A percentile compares a stretch with the other conserved stretches of the same genome.
phyloP scores from a whole-genome alignment of 257 asterid genomes.

The Eustoma russellianum region DNA sequence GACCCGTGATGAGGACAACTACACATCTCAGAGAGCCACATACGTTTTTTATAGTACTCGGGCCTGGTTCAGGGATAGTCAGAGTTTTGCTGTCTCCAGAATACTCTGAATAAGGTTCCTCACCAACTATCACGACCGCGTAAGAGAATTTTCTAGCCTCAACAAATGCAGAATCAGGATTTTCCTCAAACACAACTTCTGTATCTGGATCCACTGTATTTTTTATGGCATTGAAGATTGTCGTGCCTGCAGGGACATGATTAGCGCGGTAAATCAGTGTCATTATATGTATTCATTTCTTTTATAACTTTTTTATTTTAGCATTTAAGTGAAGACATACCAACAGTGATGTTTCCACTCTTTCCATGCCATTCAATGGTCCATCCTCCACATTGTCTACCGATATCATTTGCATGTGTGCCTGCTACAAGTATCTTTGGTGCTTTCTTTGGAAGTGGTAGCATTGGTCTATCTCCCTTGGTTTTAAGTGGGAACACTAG shows the following conservation, averaged over 20 bases:
- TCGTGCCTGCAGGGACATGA: slow-evolving; percentile 27
- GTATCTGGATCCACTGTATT: slow-evolving; percentile 27
- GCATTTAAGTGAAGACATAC: slow-evolving; percentile 9
- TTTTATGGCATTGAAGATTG: slow-evolving; percentile 31
- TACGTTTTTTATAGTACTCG: slow-evolving; percentile 21
- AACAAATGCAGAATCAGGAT: slow-evolving; percentile 23
- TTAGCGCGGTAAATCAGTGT: not conserved
- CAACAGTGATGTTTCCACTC: slow-evolving; percentile 32
- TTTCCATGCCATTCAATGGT: slow-evolving; percentile 44
- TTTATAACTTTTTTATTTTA: not conserved
- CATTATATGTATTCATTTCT: not conserved
- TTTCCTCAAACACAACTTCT: slow-evolving; percentile 27
- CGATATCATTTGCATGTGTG: slow-evolving; percentile 45
- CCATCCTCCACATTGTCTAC: slow-evolving; percentile 73
- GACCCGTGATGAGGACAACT: slow-evolving; percentile 31
- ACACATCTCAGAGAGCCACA: slow-evolving; percentile 33
- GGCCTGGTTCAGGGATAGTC: slow-evolving; percentile 35
- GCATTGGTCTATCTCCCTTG: slow-evolving; percentile 23
- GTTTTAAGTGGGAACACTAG: slow-evolving; percentile 46
- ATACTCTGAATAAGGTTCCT: slow-evolving; percentile 37
- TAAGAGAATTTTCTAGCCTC: slow-evolving; percentile 22
- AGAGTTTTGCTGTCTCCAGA: slow-evolving; percentile 35
- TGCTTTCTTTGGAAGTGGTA: slow-evolving; percentile 41
- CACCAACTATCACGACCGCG: slow-evolving; percentile 47
- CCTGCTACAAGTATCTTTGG: slow-evolving; percentile 46